These are phyloP conservation scores for Pulveroboletus sp. DNA, from an alignment of 768 basidiomycete species.

Conservation along the genomic window DNA sequence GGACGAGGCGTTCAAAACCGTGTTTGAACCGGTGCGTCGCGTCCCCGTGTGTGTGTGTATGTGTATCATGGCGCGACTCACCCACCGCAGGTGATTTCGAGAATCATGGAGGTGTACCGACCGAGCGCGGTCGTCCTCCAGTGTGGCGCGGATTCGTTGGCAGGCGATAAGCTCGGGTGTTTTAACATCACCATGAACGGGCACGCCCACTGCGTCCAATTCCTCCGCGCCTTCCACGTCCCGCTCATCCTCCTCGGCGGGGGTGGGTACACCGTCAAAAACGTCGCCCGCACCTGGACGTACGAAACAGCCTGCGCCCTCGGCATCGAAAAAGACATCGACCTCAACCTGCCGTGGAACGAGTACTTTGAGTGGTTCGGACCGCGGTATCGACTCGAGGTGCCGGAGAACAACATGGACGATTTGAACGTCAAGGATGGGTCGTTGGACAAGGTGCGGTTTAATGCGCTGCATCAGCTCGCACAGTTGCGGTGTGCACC, in stretches of 20 bases:
- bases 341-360: conserved; percentile 79
- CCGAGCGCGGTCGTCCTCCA: conserved; percentile 90
- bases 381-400: conserved; percentile 90
- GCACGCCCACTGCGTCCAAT: conserved; percentile 89
- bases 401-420: conserved; percentile 91
- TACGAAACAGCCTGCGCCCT: conserved; percentile 95
- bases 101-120: conserved; percentile 82
- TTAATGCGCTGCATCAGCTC: conserved; percentile 52
- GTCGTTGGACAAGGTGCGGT: conserved; percentile 80
- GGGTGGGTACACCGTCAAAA: conserved; percentile 96
- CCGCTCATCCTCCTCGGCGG: conserved; percentile 93
- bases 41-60: background rate
- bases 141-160: conserved; percentile 93
- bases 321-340: conserved; percentile 77
- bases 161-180: conserved; percentile 93
- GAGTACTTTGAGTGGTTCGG: conserved; percentile 98
- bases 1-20: conserved; percentile 79
- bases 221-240: conserved; percentile 75
- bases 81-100: conserved; percentile 63
- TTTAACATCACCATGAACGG: conserved; percentile 97
- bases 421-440: conserved; percentile 83
- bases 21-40: conserved; percentile 92
- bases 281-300: conserved; percentile 92
- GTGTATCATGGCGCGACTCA: background rate
- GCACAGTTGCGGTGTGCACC: conserved; percentile 70